Base-by-base conservation (phyloP, 176 grass and related monocot genomes). In the Microstegium vimineum region DNA sequence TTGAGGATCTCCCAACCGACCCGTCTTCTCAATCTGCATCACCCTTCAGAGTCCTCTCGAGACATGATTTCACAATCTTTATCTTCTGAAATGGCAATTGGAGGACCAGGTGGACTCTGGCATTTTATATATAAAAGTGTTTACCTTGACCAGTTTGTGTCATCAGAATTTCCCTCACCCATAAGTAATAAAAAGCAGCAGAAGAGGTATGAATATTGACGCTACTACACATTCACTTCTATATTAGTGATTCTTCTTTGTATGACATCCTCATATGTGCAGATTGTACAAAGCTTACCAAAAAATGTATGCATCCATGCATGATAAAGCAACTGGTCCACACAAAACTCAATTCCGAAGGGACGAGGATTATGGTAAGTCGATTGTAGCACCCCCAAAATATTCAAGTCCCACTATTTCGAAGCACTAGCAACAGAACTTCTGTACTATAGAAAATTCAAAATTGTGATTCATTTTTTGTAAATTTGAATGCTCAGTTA, bases 271-370 rank as follows among this genome's bases (percentile, higher is more conserved):
- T 75, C 42, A 43, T 49, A 27, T 70, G 11, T 87, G 76, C 91
- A 99, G 97, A 76, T 83, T 99, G 77, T 99, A 90, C 86, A 95
- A 92, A 69, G 93, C 91, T 72, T 99, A 95, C 75, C 69, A 99
- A 84, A 95, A 93, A 51, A 69, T 99, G 43, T 95, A 95, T 89
- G 77, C 73, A 41, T 99, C 91, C 18, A 95, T 99, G 96, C 96
- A 99, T 75, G 91, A 92, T 41, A 95, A 95, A 81, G 83, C 80
- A 80, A 95, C 79, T 81, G 93, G 93, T 62, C 89, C 93, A 66
- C 96, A 95, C 82, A 99, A 93, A 91, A 99, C 96, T 54, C 96
- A 99, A 69, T 99, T 95, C 80, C 93, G 89, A 94, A 88, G 96
- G 73, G 83, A 89, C 26, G 86, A 90, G 42, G 83, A 95, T 90